Evolutionary conservation across 176 grass and related monocot species (phyloP).

Genomic region (Melocanna baccifera): DNA sequence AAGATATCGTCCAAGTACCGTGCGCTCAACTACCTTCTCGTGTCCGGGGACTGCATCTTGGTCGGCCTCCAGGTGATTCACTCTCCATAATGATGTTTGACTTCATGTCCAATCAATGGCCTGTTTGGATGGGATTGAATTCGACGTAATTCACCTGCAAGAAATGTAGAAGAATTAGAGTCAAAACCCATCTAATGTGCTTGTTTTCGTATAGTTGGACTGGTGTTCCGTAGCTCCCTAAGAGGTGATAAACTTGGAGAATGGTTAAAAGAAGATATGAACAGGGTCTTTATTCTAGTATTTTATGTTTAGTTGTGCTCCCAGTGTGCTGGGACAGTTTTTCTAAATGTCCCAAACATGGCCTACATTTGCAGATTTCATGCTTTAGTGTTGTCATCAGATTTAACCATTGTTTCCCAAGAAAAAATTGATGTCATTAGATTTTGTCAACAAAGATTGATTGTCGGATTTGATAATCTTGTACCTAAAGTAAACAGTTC

Average conservation of each 20-base stretch:
- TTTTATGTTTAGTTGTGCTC: background rate
- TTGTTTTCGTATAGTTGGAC: background rate
- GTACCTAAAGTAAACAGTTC: background rate
- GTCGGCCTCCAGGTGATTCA: slow-evolving; percentile 81
- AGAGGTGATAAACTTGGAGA: background rate
- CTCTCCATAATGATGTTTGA: background rate
- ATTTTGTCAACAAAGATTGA: background rate
- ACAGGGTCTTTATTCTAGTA: background rate
- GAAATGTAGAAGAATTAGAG: background rate
- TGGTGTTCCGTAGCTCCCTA: background rate
- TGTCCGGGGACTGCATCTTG: slow-evolving; percentile 83
- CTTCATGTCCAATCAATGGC: background rate
- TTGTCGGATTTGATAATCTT: background rate
- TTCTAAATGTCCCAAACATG: background rate
- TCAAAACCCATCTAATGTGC: background rate
- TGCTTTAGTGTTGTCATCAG: background rate
- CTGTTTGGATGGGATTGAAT: background rate
- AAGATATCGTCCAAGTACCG: slow-evolving; percentile 82
- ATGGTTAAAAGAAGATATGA: background rate
- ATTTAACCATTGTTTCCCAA: background rate
- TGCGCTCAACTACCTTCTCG: slow-evolving; percentile 64
- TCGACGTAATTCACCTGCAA: background rate
- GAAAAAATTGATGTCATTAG: background rate
- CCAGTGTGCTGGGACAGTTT: background rate
- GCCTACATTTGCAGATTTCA: background rate